Evolutionary conservation across 306 rosid genomes (phyloP), one percentile per base, ranked within the genome.

Genomic region (Medicago lupulina): DNA sequence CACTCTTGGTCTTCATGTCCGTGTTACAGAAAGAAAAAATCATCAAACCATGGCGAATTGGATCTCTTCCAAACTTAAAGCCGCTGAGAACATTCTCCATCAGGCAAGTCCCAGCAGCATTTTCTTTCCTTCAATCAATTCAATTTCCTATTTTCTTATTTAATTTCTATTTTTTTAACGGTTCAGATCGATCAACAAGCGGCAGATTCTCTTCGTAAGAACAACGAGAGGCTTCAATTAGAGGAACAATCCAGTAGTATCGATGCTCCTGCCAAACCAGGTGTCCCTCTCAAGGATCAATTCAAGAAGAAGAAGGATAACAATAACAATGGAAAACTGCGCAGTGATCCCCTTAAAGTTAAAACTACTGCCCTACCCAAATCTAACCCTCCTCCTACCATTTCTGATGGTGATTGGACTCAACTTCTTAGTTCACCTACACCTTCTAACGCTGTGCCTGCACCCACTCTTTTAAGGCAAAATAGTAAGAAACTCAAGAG

Each of bases 31-130:
- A 23, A 23, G 28, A 23, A 23, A 23, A 23, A 23, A 23, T 23
- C 28, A 23, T 1, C 28, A 21, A 1, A 1, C 74, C 78, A 96
- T 92, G 99, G 96, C 99, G 54, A 85, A 90, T 83, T 95, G 99
- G 99, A 90, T 92, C 90, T 92, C 98, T 78, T 89, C 98, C 83
- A 92, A 96, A 74, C 98, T 96, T 83, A 96, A 87, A 92, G 97
- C 93, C 54, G 97, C 97, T 0, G 99, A 96, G 85, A 92, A 18
- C 77, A 80, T 96, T 86, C 99, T 96, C 67, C 99, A 90, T 39
- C 99, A 96, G 97, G 99, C 69, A 85, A 75, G 36, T 68, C 2
- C n/a, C n/a, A n/a, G n/a, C n/a, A n/a, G n/a, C 15, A 8, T 73
- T 43, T 43, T 10, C 23, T 21, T 21, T 21, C 23, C 1, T 21